A percentile compares a stretch with the other conserved stretches of the same genome.
These are phyloP conservation scores for Cardiospermum halicacabum DNA, from an alignment of 345 rosid species.

Conservation along the genomic window DNA sequence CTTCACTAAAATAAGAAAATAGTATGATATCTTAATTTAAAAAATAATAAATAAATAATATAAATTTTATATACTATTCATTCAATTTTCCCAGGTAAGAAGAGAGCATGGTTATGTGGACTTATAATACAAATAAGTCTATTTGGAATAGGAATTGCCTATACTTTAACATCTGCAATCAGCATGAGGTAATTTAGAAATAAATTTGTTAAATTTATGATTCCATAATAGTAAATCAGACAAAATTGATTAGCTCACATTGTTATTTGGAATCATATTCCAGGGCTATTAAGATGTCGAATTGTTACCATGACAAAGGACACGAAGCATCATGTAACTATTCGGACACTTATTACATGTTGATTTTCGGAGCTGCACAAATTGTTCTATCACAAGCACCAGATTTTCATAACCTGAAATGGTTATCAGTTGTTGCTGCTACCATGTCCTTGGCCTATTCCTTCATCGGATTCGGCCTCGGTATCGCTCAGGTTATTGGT, in stretches of 20 bases:
- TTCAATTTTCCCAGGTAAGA: slow-evolving; percentile 46
- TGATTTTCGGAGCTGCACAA: slow-evolving; percentile 46
- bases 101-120: slow-evolving; percentile 29
- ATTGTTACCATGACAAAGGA: slow-evolving; percentile 47
- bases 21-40: no score
- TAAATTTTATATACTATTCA: no score
- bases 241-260: no score
- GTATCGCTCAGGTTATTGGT: slow-evolving; percentile 41
- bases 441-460: slow-evolving; percentile 54
- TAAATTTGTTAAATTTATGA: no score
- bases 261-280: no score
- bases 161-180: slow-evolving; percentile 40
- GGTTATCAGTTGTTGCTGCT: slow-evolving; percentile 53
- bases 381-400: slow-evolving; percentile 47
- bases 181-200: slow-evolving; percentile 39
- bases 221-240: no score
- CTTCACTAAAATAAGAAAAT: no score
- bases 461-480: slow-evolving; percentile 46
- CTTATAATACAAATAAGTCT: slow-evolving; percentile 31
- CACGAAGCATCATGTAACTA: slow-evolving; percentile 35
- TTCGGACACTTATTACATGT: slow-evolving; percentile 31
- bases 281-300: slow-evolving; percentile 48
- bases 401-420: slow-evolving; percentile 44
- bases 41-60: no score
- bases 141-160: slow-evolving; percentile 42